phyloP scores from a whole-genome alignment of 1,284 basidiomycete species.

The Cryptococcus wingfieldii region DNA sequence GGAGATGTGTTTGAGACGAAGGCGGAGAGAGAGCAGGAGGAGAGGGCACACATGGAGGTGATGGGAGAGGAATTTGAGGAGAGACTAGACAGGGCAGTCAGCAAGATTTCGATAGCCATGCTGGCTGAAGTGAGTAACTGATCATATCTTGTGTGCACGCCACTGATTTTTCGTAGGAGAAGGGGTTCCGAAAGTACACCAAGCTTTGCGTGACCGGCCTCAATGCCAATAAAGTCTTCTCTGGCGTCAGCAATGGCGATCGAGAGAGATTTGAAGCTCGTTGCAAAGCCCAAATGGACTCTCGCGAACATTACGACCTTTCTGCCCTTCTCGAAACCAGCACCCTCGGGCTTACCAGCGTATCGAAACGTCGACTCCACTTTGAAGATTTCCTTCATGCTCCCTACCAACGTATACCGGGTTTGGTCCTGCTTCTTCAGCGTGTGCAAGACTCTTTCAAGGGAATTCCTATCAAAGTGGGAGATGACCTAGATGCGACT shows the following conservation, averaged over 20 bases:
- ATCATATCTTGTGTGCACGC: background rate
- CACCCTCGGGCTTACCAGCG: no score
- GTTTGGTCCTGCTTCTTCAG: conserved; percentile 54
- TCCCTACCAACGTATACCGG: conserved; percentile 81
- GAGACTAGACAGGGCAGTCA: background rate
- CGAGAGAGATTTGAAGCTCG: no score
- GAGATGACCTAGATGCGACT: background rate
- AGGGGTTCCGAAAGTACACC: background rate
- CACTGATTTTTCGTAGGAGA: background rate
- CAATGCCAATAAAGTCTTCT: no score
- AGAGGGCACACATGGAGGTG: background rate
- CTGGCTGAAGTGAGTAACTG: background rate
- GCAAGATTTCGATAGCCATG: background rate
- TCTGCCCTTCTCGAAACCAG: no score
- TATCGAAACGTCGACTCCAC: background rate
- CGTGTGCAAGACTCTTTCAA: background rate
- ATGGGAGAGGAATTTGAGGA: background rate
- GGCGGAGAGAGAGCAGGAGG: background rate
- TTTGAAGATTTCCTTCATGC: background rate
- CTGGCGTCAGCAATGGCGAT: no score
- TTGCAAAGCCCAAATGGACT: no score
- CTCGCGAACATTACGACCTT: no score
- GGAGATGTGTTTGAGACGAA: background rate
- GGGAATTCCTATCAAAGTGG: background rate
- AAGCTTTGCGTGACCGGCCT: no score